These are phyloP conservation scores for Cokeromyces recurvatus DNA, from an alignment of 371 early-diverging fungal species.

Conservation along the genomic window DNA sequence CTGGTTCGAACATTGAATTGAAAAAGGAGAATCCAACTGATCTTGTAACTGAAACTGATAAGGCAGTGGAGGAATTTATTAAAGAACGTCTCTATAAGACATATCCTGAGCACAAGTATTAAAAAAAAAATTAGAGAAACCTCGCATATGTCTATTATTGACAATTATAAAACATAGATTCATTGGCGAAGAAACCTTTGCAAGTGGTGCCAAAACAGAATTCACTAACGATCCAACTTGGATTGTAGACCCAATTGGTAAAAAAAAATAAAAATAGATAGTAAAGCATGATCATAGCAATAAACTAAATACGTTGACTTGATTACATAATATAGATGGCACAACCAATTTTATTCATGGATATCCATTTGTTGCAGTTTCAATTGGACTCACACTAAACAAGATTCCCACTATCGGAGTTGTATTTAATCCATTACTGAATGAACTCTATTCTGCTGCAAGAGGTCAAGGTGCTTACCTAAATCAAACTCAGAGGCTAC, in stretches of 20 bases:
- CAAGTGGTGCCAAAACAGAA: conserved; percentile 53
- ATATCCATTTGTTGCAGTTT: conserved; percentile 84
- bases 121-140: background rate
- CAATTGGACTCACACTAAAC: conserved; percentile 76
- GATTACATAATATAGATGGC: conserved; percentile 64
- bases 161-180: conserved; percentile 37
- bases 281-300: background rate
- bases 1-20: conserved; percentile 37
- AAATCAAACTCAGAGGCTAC: conserved; percentile 53
- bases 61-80: conserved; percentile 72
- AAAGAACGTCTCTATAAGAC: conserved; percentile 50
- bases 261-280: no score
- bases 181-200: conserved; percentile 83
- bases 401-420: conserved; percentile 83
- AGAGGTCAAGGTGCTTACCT: conserved; percentile 68
- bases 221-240: conserved; percentile 80
- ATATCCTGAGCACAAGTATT: conserved; percentile 66
- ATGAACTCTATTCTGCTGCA: conserved; percentile 71
- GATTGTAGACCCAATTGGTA: conserved; percentile 89
- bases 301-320: background rate
- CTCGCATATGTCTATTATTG: background rate
- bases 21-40: conserved; percentile 71
- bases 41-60: conserved; percentile 83
- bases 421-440: conserved; percentile 83
- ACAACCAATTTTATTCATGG: conserved; percentile 91